These are phyloP conservation scores for Trichoderma citrinoviride DNA, from an alignment of 2,329 filamentous ascomycete genomes.

Conservation along the genomic window DNA sequence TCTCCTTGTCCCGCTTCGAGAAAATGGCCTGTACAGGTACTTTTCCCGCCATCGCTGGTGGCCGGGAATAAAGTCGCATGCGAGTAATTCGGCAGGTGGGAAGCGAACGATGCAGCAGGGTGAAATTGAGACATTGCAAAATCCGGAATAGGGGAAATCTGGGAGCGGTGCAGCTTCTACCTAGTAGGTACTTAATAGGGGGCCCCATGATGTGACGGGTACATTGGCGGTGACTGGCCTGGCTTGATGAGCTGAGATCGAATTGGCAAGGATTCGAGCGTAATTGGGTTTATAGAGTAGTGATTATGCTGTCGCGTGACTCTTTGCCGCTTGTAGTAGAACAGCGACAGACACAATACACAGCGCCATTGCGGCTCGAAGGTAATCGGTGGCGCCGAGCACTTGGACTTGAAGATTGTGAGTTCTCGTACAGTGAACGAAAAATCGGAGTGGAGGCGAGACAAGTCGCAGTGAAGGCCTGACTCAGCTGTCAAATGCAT, in stretches of 20 bases:
- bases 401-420: neutral
- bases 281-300: too few relatives aligned
- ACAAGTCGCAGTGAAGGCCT: neutral
- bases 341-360: too few relatives aligned
- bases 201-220: too few relatives aligned
- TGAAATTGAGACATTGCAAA: neutral
- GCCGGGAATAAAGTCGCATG: neutral
- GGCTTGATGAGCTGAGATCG: too few relatives aligned
- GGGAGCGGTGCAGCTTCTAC: neutral
- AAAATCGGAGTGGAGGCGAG: neutral
- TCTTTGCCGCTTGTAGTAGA: too few relatives aligned
- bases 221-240: too few relatives aligned
- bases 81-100: slow-evolving; percentile 8
- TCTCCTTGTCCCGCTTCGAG: neutral
- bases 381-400: neutral
- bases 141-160: neutral
- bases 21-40: neutral
- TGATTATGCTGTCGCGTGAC: too few relatives aligned
- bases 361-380: neutral
- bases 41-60: neutral
- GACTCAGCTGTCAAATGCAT: neutral
- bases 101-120: neutral
- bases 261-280: too few relatives aligned
- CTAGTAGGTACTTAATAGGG: too few relatives aligned
- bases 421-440: too few relatives aligned